A percentile compares a stretch with the other conserved stretches of the same genome.
Conservation (phyloP, 139 green algal species). For the Closterium sp. region DNA sequence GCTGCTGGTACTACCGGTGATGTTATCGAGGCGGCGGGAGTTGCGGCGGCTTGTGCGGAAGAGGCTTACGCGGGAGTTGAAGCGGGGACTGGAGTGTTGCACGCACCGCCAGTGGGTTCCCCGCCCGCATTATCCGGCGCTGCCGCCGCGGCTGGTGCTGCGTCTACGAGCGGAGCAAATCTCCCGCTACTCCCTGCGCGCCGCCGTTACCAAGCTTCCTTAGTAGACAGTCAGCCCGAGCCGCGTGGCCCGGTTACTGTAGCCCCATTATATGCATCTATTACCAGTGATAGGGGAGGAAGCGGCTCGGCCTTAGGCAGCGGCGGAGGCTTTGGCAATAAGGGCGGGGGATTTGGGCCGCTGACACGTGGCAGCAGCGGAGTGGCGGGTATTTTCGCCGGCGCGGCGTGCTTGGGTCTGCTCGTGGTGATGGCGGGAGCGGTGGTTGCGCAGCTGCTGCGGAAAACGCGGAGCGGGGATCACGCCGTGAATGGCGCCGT, state of each 20-base stretch:
- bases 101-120: not conserved
- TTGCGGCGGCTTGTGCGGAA: too few species aligned
- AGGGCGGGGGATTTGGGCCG: not conserved
- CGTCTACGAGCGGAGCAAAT: too few species aligned
- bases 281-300: not conserved
- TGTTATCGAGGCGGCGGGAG: too few species aligned
- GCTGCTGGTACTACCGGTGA: not conserved
- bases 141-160: too few species aligned
- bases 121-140: not conserved
- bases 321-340: not conserved
- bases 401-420: not conserved
- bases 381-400: not conserved
- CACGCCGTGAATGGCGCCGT: not conserved
- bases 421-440: not conserved
- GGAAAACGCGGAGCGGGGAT: not conserved
- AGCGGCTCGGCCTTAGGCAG: not conserved
- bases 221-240: too few species aligned
- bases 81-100: not conserved
- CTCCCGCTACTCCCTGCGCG: too few species aligned
- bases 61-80: too few species aligned
- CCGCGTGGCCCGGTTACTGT: not conserved
- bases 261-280: not conserved
- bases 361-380: not conserved
- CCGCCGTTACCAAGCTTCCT: too few species aligned
- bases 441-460: not conserved